These are phyloP conservation scores for Amphicarpaea edgeworthii DNA, from an alignment of 306 rosid genomes.

Conservation along the genomic window DNA sequence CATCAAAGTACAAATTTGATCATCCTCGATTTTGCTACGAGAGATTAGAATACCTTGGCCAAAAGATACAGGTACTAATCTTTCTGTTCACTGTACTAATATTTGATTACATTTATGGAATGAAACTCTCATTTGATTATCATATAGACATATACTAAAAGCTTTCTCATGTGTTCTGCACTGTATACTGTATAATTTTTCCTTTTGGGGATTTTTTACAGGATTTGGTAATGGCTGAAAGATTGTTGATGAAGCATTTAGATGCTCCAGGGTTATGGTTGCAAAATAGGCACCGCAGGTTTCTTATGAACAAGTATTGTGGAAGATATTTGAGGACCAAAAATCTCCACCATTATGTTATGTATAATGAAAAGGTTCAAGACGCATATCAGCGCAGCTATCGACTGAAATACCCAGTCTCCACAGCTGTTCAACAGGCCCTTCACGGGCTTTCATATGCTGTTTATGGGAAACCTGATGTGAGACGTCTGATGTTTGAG, in stretches of 20 bases:
- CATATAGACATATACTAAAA: not conserved
- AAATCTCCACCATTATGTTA: constrained; percentile 63
- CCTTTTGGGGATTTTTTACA: constrained; percentile 22
- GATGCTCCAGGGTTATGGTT: constrained; percentile 88
- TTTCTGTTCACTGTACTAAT: constrained; percentile 4
- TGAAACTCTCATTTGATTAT: constrained; percentile 16
- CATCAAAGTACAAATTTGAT: constrained; percentile 76
- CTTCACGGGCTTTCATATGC: constrained; percentile 78
- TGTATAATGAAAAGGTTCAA: constrained; percentile 64
- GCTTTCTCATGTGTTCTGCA: not conserved
- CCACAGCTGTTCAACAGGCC: constrained; percentile 81
- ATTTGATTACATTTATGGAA: constrained; percentile 28
- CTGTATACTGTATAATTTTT: not conserved
- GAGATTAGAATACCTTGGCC: constrained; percentile 82
- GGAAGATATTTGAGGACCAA: constrained; percentile 77
- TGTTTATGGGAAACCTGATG: constrained; percentile 83
- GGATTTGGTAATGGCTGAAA: constrained; percentile 92
- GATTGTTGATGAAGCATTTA: constrained; percentile 87
- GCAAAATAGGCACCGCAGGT: constrained; percentile 76
- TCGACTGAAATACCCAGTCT: constrained; percentile 68
- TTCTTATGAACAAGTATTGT: constrained; percentile 82
- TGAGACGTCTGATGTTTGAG: constrained; percentile 85
- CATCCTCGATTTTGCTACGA: constrained; percentile 88
- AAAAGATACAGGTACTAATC: constrained; percentile 75
- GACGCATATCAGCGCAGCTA: constrained; percentile 64